Percentiles rank a stretch among this genome's conserved stretches.
These are phyloP conservation scores for Aspergillus fructus DNA, from an alignment of 2,329 filamentous ascomycete species.

Conservation along the genomic window DNA sequence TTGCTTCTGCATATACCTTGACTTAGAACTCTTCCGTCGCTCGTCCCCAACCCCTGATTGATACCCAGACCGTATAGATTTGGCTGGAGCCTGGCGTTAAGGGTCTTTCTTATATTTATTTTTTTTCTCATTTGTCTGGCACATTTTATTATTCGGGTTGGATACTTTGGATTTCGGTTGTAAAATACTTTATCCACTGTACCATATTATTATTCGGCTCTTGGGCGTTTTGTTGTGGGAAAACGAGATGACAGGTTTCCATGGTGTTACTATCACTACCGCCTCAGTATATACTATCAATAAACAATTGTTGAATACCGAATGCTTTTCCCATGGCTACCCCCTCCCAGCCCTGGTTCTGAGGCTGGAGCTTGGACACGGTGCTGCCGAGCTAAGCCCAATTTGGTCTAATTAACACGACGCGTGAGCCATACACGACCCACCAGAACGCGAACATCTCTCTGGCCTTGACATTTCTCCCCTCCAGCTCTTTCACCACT, in stretches of 20 bases:
- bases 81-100: slow-evolving; percentile 34
- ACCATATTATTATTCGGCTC: neutral
- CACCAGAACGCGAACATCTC: slow-evolving; percentile 11
- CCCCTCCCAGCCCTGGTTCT: neutral
- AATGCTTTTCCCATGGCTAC: neutral
- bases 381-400: neutral
- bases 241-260: too few species aligned
- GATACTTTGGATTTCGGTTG: slow-evolving; percentile 6
- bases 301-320: neutral
- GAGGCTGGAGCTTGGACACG: neutral
- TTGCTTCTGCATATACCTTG: slow-evolving; percentile 9
- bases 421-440: slow-evolving; percentile 2
- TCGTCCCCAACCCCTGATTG: slow-evolving; percentile 21
- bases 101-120: slow-evolving; percentile 11
- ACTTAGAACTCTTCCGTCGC: neutral
- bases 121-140: slow-evolving; percentile 13
- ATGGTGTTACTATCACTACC: too few species aligned
- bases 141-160: slow-evolving; percentile 3
- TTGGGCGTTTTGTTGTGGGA: neutral
- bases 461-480: slow-evolving; percentile 1
- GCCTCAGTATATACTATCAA: neutral
- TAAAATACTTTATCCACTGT: slow-evolving; percentile 2
- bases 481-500: slow-evolving; percentile 4
- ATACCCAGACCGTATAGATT: slow-evolving; percentile 37
- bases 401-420: slow-evolving; percentile 9